Base-by-base conservation (phyloP, 2,329 filamentous ascomycete species). In the Calonectria leucothoes region DNA sequence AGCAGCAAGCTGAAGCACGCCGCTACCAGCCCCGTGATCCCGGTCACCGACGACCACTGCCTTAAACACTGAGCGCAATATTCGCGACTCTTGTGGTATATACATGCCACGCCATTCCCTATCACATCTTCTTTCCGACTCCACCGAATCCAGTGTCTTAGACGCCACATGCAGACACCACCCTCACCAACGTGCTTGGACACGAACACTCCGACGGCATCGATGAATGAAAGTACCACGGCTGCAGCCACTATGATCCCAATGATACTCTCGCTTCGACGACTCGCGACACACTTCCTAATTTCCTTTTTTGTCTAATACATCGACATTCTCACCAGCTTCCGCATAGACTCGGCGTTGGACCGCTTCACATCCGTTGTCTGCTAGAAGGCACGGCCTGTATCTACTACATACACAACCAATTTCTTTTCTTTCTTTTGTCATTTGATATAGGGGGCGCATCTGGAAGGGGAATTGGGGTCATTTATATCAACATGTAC, bases 11-110 rank as follows among this genome's bases (percentile, higher is more conserved):
- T 27, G 84, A 82, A 69, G 81, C 83, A 72, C 82, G 83, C 55
- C 84, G 84, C 45, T 86, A 84, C 70, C 85, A 87, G 57, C 87
- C 87, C 12, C 85, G 86, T 70, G 86, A 89, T 79, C 88, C 87
- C 31, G 83, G 81, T 67, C 86, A 86, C 69, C 84, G 85, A 78
- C 82, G 83, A 70, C 80, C 81, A 7, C 75, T 84, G 61, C 83
- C 83, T 69, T 85, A 75, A 82, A 76, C 67, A 71, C 59, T 67
- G 71, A 59, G 75, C 76, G 72, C 75, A 6, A 29, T 45, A 67
- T 75, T 77, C 74, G 75, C 77, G 74, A 57, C 70, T 72, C 66
- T 68, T 66, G 6, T 23, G 37, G 70, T 48, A 71, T 51, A 61
- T 37, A 39, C 27, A 61, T 52, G 64, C 73, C 66, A 7, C 59